These are phyloP conservation scores for Neofusicoccum sp. DNA, from an alignment of 2,329 filamentous ascomycete species.

Conservation along the genomic window DNA sequence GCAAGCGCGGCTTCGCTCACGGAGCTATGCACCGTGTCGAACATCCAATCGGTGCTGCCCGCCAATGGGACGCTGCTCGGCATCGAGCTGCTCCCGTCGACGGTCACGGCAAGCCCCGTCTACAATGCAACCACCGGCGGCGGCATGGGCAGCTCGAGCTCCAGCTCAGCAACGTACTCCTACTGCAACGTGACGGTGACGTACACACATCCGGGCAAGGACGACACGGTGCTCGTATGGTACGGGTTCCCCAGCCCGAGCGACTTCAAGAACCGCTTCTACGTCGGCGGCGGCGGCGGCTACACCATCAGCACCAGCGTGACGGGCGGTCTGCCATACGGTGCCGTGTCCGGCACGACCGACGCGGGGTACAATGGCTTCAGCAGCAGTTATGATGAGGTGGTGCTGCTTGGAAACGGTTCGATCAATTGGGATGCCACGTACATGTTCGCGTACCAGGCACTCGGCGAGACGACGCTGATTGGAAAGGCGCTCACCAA, in stretches of 20 bases:
- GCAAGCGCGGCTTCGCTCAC: constrained; percentile 31
- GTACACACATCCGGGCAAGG: constrained; percentile 45
- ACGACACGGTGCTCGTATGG: constrained; percentile 28
- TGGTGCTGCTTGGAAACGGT: constrained; percentile 43
- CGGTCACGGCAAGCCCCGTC: constrained; percentile 41
- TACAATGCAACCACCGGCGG: constrained; percentile 34
- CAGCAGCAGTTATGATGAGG: constrained; percentile 37
- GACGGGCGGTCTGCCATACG: constrained; percentile 45
- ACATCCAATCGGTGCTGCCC: constrained; percentile 44
- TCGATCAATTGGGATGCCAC: constrained; percentile 52
- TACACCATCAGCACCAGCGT: constrained; percentile 44
- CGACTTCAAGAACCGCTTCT: constrained; percentile 47
- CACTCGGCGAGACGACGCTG: constrained; percentile 51
- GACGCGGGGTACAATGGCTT: constrained; percentile 54
- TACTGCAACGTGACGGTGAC: constrained; percentile 51
- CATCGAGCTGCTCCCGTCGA: constrained; percentile 42
- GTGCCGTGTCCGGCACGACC: constrained; percentile 50
- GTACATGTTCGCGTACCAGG: constrained; percentile 53
- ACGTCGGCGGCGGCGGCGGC: constrained; percentile 49
- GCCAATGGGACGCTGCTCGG: constrained; percentile 44
- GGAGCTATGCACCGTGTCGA: constrained; percentile 44
- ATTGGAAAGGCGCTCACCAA: constrained; percentile 47
- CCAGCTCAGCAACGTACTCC: constrained; percentile 18
- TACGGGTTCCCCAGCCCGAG: constrained; percentile 46
- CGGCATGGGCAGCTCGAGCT: constrained; percentile 25